These are phyloP conservation scores for Colletotrichum viniferum DNA, from an alignment of 2,329 filamentous ascomycete genomes.

Conservation along the genomic window DNA sequence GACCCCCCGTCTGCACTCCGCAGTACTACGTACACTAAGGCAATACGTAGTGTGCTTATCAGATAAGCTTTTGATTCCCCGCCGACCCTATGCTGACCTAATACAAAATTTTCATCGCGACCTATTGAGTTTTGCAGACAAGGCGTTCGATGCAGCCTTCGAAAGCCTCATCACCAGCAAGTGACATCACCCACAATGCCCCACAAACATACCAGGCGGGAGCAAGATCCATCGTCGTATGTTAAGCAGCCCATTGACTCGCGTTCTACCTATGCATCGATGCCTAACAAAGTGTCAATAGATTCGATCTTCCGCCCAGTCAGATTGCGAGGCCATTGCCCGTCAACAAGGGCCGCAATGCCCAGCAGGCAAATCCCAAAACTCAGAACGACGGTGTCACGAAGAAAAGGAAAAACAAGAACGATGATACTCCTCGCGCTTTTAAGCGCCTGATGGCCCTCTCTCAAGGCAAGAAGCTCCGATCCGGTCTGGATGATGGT, in stretches of 20 bases:
- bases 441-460: slow-evolving; percentile 87
- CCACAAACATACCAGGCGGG: slow-evolving; percentile 81
- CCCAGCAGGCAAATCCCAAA: slow-evolving; percentile 23
- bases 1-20: background rate
- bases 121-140: background rate
- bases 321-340: slow-evolving; percentile 57
- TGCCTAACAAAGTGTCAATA: slow-evolving; percentile 28
- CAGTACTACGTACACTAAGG: background rate
- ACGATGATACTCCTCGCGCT: slow-evolving; percentile 85
- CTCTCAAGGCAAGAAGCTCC: slow-evolving; percentile 63
- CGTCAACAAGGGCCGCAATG: slow-evolving; percentile 33
- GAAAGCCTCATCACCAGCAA: background rate
- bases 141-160: background rate
- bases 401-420: slow-evolving; percentile 49
- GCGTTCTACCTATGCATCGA: background rate
- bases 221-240: slow-evolving; percentile 59
- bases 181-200: slow-evolving; percentile 62
- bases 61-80: background rate
- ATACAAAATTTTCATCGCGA: background rate
- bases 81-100: background rate
- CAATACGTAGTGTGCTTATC: background rate
- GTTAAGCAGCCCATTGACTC: slow-evolving; percentile 23
- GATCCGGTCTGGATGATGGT: slow-evolving; percentile 76
- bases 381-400: slow-evolving; percentile 30
- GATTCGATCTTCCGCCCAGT: slow-evolving; percentile 54